Evolutionary conservation across 2,329 filamentous ascomycete genomes (phyloP), one percentile per base, ranked within the genome.

Genomic region (Phialophora tarda): DNA sequence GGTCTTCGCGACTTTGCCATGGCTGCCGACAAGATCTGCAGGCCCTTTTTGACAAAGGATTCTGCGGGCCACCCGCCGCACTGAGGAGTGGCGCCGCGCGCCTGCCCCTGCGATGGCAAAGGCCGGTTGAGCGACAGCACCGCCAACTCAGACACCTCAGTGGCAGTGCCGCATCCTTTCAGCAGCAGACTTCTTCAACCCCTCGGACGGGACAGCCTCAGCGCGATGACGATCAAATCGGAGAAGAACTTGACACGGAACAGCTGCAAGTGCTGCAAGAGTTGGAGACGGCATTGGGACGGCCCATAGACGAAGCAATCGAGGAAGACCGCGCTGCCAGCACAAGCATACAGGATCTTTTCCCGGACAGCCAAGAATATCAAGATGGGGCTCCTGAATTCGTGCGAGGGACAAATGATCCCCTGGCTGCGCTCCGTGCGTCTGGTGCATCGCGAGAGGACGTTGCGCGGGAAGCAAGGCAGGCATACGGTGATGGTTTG

Each of bases 401-500:
- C 1, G 58, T 63, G 7, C 60, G 48, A n/a, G 57, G 55, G n/a
- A 62, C 55, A 34, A 57, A 21, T 11, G 61, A 62, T 57, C 47
- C 51, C 23, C 51, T 71, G 26, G 62, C 65, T 5, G 55, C 44
- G 12, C 47, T 72, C 21, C 63, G 70, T 60, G 57, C 38, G 17
- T 48, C 59, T 32, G 70, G 69, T 5, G 70, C 67, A 57, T 81
- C 85, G 4, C 81, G 86, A 63, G 90, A 92, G 75, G 81, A 82
- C 11, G 80, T 89, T 7, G 92, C 92, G 34, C 86, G 90, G 63
- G 83, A 87, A 71, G 89, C 91, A 41, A 87, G 90, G 73, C 89
- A 91, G 69, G 83, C 86, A 8, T 96, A 92, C 76, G 89, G 92
- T 68, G 89, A 95, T 73, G 88, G 85, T 0, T 78, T 97, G 26